These are phyloP conservation scores for Annulohypoxylon bovei DNA, from an alignment of 495 filamentous ascomycete genomes.

Conservation along the genomic window DNA sequence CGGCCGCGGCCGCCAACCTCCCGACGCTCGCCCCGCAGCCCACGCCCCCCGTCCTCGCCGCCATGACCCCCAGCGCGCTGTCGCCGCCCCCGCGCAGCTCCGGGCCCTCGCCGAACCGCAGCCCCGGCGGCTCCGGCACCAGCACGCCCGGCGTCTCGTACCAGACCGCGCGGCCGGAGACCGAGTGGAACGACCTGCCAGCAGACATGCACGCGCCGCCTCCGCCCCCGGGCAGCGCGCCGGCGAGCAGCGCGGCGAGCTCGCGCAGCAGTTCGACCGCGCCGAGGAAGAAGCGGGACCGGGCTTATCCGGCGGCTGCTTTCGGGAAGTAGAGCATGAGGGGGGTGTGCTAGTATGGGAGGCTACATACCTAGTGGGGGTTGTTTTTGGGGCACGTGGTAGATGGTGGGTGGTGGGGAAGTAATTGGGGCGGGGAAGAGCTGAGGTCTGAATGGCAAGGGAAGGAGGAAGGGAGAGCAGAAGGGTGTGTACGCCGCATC, in stretches of 20 bases:
- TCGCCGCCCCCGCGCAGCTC: constrained; percentile 19
- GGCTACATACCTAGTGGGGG: too few relatives aligned
- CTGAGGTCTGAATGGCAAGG: neutral
- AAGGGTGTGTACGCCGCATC: neutral
- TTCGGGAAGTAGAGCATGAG: constrained; percentile 51
- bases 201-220: constrained; percentile 55
- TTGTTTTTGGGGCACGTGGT: too few relatives aligned
- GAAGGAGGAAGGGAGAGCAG: neutral
- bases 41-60: neutral
- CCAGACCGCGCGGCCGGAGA: constrained; percentile 61
- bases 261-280: constrained; percentile 58
- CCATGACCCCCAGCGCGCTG: neutral
- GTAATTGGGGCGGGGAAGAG: neutral
- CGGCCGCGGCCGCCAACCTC: constrained; percentile 50
- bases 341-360: neutral
- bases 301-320: constrained; percentile 62
- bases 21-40: neutral
- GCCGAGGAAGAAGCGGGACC: constrained; percentile 58
- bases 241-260: constrained; percentile 55
- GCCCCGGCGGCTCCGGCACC: constrained; percentile 24
- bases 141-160: constrained; percentile 52
- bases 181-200: constrained; percentile 68
- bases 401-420: neutral
- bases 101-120: constrained; percentile 34
- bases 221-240: constrained; percentile 2